phyloP scores from a whole-genome alignment of 129 eudicot genomes.

The Arctium lappa region DNA sequence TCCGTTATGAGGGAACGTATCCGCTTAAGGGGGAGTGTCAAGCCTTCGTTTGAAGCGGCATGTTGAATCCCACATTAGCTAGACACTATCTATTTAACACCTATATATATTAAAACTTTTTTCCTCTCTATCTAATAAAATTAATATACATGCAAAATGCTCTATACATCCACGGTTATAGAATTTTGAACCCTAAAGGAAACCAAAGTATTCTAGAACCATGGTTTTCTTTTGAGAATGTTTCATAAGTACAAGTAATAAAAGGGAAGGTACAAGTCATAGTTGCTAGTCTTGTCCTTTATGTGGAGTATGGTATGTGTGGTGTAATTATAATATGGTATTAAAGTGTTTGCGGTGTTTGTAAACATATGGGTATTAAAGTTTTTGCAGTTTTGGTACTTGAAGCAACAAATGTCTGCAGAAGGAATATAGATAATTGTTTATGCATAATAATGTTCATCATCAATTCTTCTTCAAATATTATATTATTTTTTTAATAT shows the following conservation, averaged over 20 bases:
- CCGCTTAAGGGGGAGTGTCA: neutral
- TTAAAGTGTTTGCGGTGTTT: neutral
- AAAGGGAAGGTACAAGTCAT: conserved; percentile 8
- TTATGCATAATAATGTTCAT: neutral
- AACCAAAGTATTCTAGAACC: neutral
- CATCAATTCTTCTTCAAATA: neutral
- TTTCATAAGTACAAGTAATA: neutral
- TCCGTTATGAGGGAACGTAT: neutral
- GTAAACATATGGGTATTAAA: neutral
- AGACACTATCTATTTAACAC: neutral
- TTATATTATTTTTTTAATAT: too few relatives aligned
- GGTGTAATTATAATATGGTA: neutral
- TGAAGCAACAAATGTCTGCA: conserved; percentile 11
- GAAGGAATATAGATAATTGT: neutral
- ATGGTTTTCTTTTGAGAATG: neutral
- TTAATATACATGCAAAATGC: neutral
- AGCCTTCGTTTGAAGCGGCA: neutral
- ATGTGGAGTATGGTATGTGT: neutral
- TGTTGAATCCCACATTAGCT: neutral
- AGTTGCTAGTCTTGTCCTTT: neutral
- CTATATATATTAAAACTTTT: too few relatives aligned
- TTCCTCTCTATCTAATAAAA: too few relatives aligned
- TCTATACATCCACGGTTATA: neutral
- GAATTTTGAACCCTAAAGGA: too few relatives aligned
- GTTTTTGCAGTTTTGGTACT: conserved; percentile 16